Conservation (phyloP, 2,329 filamentous ascomycete genomes). For the Penicillium sp. region DNA sequence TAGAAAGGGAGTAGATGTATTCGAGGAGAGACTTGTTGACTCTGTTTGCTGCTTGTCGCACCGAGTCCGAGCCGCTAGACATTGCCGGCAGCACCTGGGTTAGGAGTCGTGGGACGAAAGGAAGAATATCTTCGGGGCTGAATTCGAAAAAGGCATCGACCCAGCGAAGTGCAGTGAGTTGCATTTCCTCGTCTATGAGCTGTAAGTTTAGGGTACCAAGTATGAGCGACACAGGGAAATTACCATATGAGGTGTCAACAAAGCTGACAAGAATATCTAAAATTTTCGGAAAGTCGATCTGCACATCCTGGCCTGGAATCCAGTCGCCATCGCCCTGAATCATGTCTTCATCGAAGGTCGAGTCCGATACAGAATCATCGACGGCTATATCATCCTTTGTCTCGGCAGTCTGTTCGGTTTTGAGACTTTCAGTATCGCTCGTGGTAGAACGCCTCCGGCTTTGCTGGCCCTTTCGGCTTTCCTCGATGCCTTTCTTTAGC, state of each 20-base stretch:
- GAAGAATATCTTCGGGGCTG: slow-evolving; percentile 90
- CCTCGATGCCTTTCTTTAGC: slow-evolving; percentile 85
- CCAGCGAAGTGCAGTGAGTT: slow-evolving; percentile 88
- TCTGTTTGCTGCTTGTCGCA: slow-evolving; percentile 78
- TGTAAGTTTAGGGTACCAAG: slow-evolving; percentile 24
- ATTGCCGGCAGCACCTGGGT: slow-evolving; percentile 90
- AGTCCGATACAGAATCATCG: slow-evolving; percentile 43
- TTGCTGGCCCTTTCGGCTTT: slow-evolving; percentile 67
- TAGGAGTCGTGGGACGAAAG: slow-evolving; percentile 86
- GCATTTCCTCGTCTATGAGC: slow-evolving; percentile 72
- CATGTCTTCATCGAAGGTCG: slow-evolving; percentile 49
- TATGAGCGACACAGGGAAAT: slow-evolving; percentile 15
- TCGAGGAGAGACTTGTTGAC: slow-evolving; percentile 90
- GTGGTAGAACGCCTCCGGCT: slow-evolving; percentile 68
- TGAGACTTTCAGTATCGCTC: slow-evolving; percentile 60
- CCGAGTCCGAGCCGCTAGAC: slow-evolving; percentile 83
- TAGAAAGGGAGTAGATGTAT: slow-evolving; percentile 85
- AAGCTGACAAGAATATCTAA: slow-evolving; percentile 87
- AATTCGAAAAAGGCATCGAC: slow-evolving; percentile 96
- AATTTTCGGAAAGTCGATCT: slow-evolving; percentile 87
- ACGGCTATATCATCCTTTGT: slow-evolving; percentile 52
- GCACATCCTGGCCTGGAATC: slow-evolving; percentile 94
- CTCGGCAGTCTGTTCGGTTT: slow-evolving; percentile 44
- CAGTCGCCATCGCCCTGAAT: slow-evolving; percentile 79
- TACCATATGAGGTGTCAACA: slow-evolving; percentile 73